Percentiles rank a stretch among this genome's conserved stretches.
Evolutionary conservation across 2,329 filamentous ascomycete genomes (phyloP).

Genomic region (Dactylellina leptospora): DNA sequence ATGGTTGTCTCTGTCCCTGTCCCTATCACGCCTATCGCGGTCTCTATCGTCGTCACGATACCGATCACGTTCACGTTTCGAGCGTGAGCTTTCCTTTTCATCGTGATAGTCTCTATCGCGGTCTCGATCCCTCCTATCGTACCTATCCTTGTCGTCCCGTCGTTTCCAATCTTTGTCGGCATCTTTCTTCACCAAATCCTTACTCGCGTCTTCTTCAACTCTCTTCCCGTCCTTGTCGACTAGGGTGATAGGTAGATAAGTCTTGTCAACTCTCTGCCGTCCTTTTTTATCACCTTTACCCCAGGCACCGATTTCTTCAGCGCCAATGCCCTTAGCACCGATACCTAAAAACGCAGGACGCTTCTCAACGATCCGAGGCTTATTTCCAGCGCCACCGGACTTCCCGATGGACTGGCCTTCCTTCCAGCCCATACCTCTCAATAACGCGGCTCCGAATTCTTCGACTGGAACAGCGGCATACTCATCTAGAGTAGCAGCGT

Average conservation of each 20-base stretch:
- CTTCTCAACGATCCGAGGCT: constrained; percentile 72
- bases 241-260: constrained; percentile 70
- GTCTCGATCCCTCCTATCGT: constrained; percentile 53
- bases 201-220: constrained; percentile 32
- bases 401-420: constrained; percentile 69
- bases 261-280: constrained; percentile 61
- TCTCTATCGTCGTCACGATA: constrained; percentile 58
- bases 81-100: constrained; percentile 59
- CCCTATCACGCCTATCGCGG: constrained; percentile 54
- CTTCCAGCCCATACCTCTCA: constrained; percentile 97
- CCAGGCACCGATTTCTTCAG: constrained; percentile 81
- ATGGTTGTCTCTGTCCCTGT: constrained; percentile 56
- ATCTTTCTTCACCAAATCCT: constrained; percentile 67
- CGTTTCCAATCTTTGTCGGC: constrained; percentile 65
- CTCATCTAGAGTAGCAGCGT: constrained; percentile 78
- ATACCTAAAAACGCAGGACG: constrained; percentile 85
- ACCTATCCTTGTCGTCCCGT: constrained; percentile 59
- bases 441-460: constrained; percentile 88
- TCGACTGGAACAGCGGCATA: constrained; percentile 91
- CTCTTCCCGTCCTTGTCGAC: constrained; percentile 63
- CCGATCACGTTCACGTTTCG: constrained; percentile 59
- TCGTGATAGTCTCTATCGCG: constrained; percentile 55
- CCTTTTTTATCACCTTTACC: constrained; percentile 72
- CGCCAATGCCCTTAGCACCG: constrained; percentile 82
- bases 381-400: constrained; percentile 63